Evolutionary conservation across 2,329 filamentous ascomycete genomes (phyloP).

Genomic region (Trichoderma arundinaceum): DNA sequence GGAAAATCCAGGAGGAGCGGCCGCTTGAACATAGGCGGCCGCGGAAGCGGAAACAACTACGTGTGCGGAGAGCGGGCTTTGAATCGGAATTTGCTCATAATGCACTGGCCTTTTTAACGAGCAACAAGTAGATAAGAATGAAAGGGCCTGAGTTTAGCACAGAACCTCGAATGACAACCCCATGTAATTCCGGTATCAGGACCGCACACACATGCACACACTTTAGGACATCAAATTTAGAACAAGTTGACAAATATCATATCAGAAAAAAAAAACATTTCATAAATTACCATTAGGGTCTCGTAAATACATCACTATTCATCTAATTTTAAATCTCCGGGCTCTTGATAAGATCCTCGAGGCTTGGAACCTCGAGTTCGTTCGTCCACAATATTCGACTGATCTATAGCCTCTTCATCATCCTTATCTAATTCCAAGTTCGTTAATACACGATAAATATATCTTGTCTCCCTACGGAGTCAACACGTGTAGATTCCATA

Average conservation of each 20-base stretch:
- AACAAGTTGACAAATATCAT: too few relatives aligned
- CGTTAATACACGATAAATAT: not conserved
- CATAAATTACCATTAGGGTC: too few relatives aligned
- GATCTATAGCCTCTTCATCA: constrained; percentile 47
- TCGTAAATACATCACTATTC: too few relatives aligned
- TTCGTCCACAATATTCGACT: constrained; percentile 45
- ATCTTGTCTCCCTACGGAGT: not conserved
- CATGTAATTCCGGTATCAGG: too few relatives aligned
- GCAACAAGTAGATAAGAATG: too few relatives aligned
- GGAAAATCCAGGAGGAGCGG: not conserved
- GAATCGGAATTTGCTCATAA: too few relatives aligned
- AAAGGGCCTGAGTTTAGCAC: too few relatives aligned
- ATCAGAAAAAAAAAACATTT: too few relatives aligned
- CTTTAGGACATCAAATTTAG: too few relatives aligned
- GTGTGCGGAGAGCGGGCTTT: not conserved
- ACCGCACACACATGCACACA: too few relatives aligned
- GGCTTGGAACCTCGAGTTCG: constrained; percentile 44
- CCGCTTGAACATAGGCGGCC: not conserved
- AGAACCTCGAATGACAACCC: too few relatives aligned
- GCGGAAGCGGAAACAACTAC: not conserved
- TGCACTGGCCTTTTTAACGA: too few relatives aligned
- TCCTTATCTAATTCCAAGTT: constrained; percentile 39
- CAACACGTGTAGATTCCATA: not conserved
- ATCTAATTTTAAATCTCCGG: constrained; percentile 38
- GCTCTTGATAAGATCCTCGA: constrained; percentile 41